Percentiles rank a stretch among this genome's conserved stretches.
Evolutionary conservation across 2,329 filamentous ascomycete genomes (phyloP).

Genomic region (Pestalotiopsis sp.): DNA sequence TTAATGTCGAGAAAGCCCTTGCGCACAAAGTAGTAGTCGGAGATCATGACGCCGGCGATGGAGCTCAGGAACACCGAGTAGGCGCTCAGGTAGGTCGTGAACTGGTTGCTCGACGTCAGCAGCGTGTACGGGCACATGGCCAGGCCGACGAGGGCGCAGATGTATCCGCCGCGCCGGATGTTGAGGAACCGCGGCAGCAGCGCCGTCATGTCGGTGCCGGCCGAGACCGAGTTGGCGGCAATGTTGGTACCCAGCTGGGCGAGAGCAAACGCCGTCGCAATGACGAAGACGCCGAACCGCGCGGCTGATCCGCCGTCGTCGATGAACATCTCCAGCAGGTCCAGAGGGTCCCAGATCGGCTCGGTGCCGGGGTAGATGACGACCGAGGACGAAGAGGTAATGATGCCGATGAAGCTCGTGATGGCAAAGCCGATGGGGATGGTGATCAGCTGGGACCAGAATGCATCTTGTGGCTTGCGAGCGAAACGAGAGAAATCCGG

Average conservation of each 20-base stretch:
- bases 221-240: conserved; percentile 82
- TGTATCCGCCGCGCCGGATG: conserved; percentile 84
- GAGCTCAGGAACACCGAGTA: conserved; percentile 94
- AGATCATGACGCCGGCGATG: conserved; percentile 88
- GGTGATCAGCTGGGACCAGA: conserved; percentile 79
- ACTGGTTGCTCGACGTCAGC: conserved; percentile 74
- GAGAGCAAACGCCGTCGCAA: conserved; percentile 70
- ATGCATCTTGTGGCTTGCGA: conserved; percentile 70
- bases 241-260: conserved; percentile 88
- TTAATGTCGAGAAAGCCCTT: conserved; percentile 79
- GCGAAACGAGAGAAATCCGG: conserved; percentile 88
- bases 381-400: conserved; percentile 73
- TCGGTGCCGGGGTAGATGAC: conserved; percentile 65
- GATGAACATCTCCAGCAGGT: conserved; percentile 68
- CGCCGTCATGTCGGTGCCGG: conserved; percentile 81
- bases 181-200: conserved; percentile 79
- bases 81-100: conserved; percentile 88
- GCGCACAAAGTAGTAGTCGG: conserved; percentile 86
- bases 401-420: conserved; percentile 83
- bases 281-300: conserved; percentile 76
- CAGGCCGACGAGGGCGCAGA: conserved; percentile 78
- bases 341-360: conserved; percentile 74
- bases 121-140: conserved; percentile 89
- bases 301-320: conserved; percentile 69
- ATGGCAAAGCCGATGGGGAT: conserved; percentile 74